These are phyloP conservation scores for Diaporthe sp. DNA, from an alignment of 2,329 filamentous ascomycete genomes.

Conservation along the genomic window DNA sequence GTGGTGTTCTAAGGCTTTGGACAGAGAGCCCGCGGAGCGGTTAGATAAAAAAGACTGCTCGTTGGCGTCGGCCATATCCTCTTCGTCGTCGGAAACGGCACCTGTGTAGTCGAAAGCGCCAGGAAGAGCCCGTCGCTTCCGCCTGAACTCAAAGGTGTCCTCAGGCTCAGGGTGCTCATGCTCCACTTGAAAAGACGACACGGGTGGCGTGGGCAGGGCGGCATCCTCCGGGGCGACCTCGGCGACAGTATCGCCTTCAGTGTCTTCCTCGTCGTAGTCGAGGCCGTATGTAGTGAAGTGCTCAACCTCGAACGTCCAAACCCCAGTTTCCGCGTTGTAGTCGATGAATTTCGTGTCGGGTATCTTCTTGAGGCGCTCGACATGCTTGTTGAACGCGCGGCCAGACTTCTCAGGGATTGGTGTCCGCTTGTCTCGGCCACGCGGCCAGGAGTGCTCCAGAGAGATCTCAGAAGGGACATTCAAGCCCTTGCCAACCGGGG, in stretches of 20 bases:
- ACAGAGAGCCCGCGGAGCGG: slow-evolving; percentile 87
- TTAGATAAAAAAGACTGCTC: slow-evolving; percentile 91
- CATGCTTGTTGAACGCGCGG: slow-evolving; percentile 82
- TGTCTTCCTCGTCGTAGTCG: slow-evolving; percentile 82
- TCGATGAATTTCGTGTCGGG: slow-evolving; percentile 83
- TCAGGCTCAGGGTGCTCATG: slow-evolving; percentile 59
- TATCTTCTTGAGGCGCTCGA: slow-evolving; percentile 84
- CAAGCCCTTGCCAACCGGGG: slow-evolving; percentile 85
- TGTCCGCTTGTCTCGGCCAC: slow-evolving; percentile 71
- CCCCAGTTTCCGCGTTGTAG: slow-evolving; percentile 84
- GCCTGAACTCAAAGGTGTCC: slow-evolving; percentile 71
- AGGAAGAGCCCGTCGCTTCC: slow-evolving; percentile 70
- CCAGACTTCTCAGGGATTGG: slow-evolving; percentile 70
- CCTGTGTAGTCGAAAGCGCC: slow-evolving; percentile 82
- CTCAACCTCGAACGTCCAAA: slow-evolving; percentile 93
- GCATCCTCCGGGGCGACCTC: slow-evolving; percentile 49
- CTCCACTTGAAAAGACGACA: slow-evolving; percentile 38
- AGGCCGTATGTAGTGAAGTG: slow-evolving; percentile 97
- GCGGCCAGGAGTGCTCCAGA: slow-evolving; percentile 95
- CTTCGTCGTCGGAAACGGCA: slow-evolving; percentile 68
- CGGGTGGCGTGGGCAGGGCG: slow-evolving; percentile 44
- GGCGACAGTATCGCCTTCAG: slow-evolving; percentile 67
- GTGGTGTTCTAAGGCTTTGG: slow-evolving; percentile 70
- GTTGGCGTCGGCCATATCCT: slow-evolving; percentile 60
- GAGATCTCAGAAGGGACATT: slow-evolving; percentile 91